These are phyloP conservation scores for Clonostachys sp. DNA, from an alignment of 2,329 filamentous ascomycete genomes.

Conservation along the genomic window DNA sequence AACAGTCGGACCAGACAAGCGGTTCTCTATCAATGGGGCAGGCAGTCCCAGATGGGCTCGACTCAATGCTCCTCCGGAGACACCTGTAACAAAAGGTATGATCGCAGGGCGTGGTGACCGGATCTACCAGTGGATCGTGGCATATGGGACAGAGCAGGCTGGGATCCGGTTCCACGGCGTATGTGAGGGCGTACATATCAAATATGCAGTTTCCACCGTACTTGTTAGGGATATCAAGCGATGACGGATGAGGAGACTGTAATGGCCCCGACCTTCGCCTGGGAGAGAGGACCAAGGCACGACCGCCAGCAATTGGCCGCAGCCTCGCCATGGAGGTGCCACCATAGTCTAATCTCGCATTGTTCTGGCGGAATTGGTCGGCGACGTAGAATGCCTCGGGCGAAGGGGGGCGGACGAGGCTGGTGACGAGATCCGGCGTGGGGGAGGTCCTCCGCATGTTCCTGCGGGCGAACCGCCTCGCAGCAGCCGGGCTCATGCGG, in stretches of 20 bases:
- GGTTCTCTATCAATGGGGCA: slow-evolving; percentile 57
- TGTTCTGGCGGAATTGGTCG: slow-evolving; percentile 14
- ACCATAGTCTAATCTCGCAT: not conserved
- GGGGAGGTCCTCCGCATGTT: slow-evolving; percentile 24
- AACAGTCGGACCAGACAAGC: slow-evolving; percentile 29
- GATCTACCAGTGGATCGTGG: slow-evolving; percentile 54
- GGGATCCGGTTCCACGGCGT: slow-evolving; percentile 36
- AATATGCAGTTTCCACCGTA: slow-evolving; percentile 32
- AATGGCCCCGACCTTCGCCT: slow-evolving; percentile 14
- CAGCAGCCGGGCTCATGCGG: slow-evolving; percentile 24
- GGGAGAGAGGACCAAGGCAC: no score
- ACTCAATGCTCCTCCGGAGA: slow-evolving; percentile 35
- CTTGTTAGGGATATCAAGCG: slow-evolving; percentile 28
- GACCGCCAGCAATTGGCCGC: slow-evolving; percentile 6
- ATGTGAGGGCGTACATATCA: slow-evolving; percentile 39
- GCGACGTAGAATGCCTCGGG: slow-evolving; percentile 26
- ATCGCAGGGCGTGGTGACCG: slow-evolving; percentile 57
- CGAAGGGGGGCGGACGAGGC: slow-evolving; percentile 29
- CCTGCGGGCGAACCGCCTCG: slow-evolving; percentile 27
- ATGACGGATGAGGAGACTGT: slow-evolving; percentile 26
- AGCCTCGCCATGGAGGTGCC: slow-evolving; percentile 5
- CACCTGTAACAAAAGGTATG: slow-evolving; percentile 62
- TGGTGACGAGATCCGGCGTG: slow-evolving; percentile 33
- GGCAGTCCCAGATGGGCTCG: slow-evolving; percentile 30
- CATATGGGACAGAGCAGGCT: slow-evolving; percentile 52